These are phyloP conservation scores for Colletotrichum tropicale DNA, from an alignment of 2,329 filamentous ascomycete genomes.

Conservation along the genomic window DNA sequence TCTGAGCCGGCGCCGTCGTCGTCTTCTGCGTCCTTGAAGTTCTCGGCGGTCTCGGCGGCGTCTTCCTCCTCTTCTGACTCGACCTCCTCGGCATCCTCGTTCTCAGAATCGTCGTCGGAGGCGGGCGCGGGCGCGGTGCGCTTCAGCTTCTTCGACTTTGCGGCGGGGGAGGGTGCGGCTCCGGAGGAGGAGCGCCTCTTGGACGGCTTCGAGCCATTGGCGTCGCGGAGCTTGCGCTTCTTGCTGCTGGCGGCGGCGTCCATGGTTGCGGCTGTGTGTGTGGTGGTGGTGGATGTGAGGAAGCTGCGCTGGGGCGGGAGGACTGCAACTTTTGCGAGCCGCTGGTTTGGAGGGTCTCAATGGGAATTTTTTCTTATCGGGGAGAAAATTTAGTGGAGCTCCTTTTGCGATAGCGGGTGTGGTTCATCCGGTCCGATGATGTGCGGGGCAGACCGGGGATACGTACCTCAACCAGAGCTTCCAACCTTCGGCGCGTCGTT, in stretches of 20 bases:
- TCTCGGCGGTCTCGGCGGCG: constrained; percentile 28
- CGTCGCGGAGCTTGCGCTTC: constrained; percentile 46
- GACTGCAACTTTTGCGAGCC: not conserved
- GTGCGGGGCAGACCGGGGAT: not conserved
- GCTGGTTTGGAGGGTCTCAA: not conserved
- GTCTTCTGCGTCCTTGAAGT: constrained; percentile 28
- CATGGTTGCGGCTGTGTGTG: constrained; percentile 10
- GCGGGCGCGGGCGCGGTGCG: constrained; percentile 31
- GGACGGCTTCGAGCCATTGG: constrained; percentile 29
- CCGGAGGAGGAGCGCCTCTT: constrained; percentile 33
- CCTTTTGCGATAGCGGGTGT: not conserved
- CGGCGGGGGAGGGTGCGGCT: constrained; percentile 26
- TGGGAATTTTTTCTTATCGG: constrained; percentile 22
- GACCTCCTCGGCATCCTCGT: constrained; percentile 26
- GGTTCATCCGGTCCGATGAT: constrained; percentile 6
- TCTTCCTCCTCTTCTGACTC: constrained; percentile 25
- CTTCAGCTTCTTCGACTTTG: constrained; percentile 49
- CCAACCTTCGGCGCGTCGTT: too few species aligned
- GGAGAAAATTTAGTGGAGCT: not conserved
- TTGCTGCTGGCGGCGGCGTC: constrained; percentile 37
- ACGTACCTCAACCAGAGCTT: not conserved
- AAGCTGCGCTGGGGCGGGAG: not conserved
- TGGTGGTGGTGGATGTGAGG: constrained; percentile 13
- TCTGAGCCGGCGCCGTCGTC: constrained; percentile 27
- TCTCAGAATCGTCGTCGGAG: constrained; percentile 22